A percentile compares a stretch with the other conserved stretches of the same genome.
phyloP scores from a whole-genome alignment of 306 rosid genomes.

The Astragalus membranaceus region DNA sequence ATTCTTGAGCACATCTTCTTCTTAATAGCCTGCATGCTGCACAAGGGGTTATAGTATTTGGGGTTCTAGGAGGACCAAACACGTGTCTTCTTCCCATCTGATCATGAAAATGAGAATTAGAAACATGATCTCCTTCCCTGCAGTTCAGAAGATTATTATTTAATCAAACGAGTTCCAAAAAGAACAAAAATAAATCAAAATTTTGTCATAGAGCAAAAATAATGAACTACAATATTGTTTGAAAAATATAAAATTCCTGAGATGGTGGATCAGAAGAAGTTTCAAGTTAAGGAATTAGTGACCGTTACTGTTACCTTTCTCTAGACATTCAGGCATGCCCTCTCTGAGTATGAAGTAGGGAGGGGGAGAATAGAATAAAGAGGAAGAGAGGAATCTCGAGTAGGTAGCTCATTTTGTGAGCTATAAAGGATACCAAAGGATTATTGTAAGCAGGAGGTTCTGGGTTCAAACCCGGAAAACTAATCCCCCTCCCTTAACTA shows the following conservation, averaged over 20 bases:
- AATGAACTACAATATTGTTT: too few relatives aligned
- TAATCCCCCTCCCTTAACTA: too few relatives aligned
- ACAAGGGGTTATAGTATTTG: too few relatives aligned
- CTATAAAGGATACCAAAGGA: too few relatives aligned
- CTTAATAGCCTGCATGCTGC: too few relatives aligned
- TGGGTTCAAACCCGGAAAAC: too few relatives aligned
- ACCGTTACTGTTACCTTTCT: too few relatives aligned
- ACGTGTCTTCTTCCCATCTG: slow-evolving; percentile 65
- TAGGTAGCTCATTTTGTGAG: too few relatives aligned
- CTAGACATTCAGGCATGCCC: neutral
- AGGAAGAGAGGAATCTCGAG: neutral
- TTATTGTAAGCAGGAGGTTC: too few relatives aligned
- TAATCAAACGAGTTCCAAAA: neutral
- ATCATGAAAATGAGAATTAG: neutral
- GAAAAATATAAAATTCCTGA: neutral
- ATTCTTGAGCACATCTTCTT: too few relatives aligned
- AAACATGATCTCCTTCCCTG: slow-evolving; percentile 34
- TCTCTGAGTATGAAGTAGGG: too few relatives aligned
- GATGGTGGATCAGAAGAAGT: neutral
- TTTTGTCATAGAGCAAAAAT: neutral
- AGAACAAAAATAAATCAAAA: neutral
- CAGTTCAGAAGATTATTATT: neutral
- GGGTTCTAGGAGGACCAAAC: too few relatives aligned
- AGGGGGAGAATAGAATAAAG: slow-evolving; percentile 20
- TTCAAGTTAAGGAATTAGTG: slow-evolving; percentile 20